These are phyloP conservation scores for Penicillium sp. DNA, from an alignment of 2,329 filamentous ascomycete species.

Conservation along the genomic window DNA sequence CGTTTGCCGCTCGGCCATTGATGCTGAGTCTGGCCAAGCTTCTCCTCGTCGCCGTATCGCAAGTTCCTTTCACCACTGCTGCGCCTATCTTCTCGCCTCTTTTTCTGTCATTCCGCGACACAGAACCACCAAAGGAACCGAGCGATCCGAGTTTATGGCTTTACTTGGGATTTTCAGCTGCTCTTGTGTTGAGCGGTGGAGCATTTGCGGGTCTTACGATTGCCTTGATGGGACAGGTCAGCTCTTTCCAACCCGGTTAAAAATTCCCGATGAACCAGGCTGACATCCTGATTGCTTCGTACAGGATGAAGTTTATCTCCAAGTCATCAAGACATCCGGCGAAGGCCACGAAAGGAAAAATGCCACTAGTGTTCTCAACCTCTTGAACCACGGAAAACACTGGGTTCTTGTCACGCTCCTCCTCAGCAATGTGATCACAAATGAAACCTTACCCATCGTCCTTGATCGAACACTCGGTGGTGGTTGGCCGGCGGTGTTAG, in stretches of 20 bases:
- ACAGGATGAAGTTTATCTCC: conserved; percentile 87
- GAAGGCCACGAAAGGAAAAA: conserved; percentile 83
- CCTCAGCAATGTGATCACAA: conserved; percentile 95
- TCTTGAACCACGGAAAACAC: conserved; percentile 88
- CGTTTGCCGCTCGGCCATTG: conserved; percentile 39
- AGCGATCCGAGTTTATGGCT: conserved; percentile 71
- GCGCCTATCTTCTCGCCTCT: conserved; percentile 33
- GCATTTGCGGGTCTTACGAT: conserved; percentile 88
- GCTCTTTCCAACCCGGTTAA: conserved; percentile 1
- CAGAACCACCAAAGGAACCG: conserved; percentile 50
- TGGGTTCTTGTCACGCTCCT: conserved; percentile 96
- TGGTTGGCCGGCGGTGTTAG: conserved; percentile 88
- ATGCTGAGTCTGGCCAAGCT: conserved; percentile 44
- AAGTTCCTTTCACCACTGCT: conserved; percentile 40
- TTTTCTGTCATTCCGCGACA: conserved; percentile 15
- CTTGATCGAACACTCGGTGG: conserved; percentile 91
- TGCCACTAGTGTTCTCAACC: conserved; percentile 72
- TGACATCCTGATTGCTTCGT: conserved; percentile 39
- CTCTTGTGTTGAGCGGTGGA: conserved; percentile 81
- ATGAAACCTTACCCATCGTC: conserved; percentile 93
- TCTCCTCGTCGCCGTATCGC: conserved; percentile 36
- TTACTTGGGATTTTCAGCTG: conserved; percentile 73
- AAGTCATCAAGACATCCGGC: conserved; percentile 84
- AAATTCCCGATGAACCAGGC: conserved; percentile 25
- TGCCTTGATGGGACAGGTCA: conserved; percentile 59